phyloP scores from a whole-genome alignment of 2,329 filamentous ascomycete species.

The Fusarium pilosicola region DNA sequence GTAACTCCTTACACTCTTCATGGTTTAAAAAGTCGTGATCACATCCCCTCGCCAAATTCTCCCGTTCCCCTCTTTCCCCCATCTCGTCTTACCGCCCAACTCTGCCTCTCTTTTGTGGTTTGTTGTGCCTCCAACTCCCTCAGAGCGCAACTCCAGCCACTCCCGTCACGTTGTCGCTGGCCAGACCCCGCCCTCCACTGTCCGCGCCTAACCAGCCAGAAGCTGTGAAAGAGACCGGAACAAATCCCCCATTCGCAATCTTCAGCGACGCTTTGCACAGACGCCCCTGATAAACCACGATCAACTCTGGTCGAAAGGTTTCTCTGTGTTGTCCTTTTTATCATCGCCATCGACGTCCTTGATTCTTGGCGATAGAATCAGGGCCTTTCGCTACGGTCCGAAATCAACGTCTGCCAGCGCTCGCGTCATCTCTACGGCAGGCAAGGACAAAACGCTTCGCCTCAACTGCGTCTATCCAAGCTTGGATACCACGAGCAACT shows the following conservation, averaged over 20 bases:
- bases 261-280: constrained; percentile 33
- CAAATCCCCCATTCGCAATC: constrained; percentile 25
- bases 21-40: constrained; percentile 9
- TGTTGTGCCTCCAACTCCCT: constrained; percentile 28
- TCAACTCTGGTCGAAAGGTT: constrained; percentile 8
- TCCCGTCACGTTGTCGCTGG: constrained; percentile 44
- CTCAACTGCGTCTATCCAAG: not conserved
- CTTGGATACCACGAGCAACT: constrained; percentile 19
- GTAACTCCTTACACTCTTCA: constrained; percentile 5
- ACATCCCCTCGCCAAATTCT: constrained; percentile 2
- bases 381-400: constrained; percentile 11
- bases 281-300: constrained; percentile 20
- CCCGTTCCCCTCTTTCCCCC: constrained; percentile 4
- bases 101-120: constrained; percentile 10
- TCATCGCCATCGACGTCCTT: constrained; percentile 12
- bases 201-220: constrained; percentile 45
- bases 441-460: constrained; percentile 13
- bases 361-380: constrained; percentile 1
- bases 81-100: constrained; percentile 28
- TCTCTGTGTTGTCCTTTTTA: constrained; percentile 1
- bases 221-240: constrained; percentile 37
- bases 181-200: constrained; percentile 43
- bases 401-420: constrained; percentile 8
- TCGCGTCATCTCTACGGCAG: constrained; percentile 6
- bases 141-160: constrained; percentile 40